Percentiles rank a stretch among this genome's conserved stretches.
Conservation (phyloP, 2,329 filamentous ascomycete species). For the Neoscytalidium dimidiatum region DNA sequence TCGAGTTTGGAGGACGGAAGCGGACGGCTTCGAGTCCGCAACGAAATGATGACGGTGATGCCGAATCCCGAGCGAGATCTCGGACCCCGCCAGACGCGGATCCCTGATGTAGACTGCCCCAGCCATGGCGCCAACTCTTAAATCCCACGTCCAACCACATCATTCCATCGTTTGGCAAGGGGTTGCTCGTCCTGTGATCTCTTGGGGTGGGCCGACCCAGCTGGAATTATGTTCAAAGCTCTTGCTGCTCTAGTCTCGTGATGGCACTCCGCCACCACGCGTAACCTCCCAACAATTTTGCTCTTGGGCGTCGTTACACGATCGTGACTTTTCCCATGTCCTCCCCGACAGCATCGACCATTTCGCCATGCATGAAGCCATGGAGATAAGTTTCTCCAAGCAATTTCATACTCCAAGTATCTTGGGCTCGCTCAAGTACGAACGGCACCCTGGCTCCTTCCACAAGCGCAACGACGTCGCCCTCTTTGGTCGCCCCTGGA, state of each 20-base stretch:
- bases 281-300: neutral
- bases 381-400: constrained; percentile 5
- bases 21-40: too few relatives aligned
- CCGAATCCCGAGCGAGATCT: neutral
- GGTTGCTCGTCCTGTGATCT: neutral
- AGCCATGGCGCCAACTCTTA: too few relatives aligned
- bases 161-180: neutral
- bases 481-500: neutral
- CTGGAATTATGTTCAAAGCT: neutral
- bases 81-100: neutral
- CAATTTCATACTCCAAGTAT: neutral
- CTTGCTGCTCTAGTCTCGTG: neutral
- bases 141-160: neutral
- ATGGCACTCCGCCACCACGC: neutral
- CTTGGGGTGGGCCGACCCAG: neutral
- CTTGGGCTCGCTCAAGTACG: neutral
- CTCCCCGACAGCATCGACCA: neutral
- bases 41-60: neutral
- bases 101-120: neutral
- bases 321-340: neutral
- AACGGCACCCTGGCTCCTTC: neutral
- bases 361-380: neutral
- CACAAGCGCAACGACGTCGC: neutral
- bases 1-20: neutral
- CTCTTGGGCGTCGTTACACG: neutral